Evolutionary conservation across 306 rosid species (phyloP).

Genomic region (Fragaria iinumae): DNA sequence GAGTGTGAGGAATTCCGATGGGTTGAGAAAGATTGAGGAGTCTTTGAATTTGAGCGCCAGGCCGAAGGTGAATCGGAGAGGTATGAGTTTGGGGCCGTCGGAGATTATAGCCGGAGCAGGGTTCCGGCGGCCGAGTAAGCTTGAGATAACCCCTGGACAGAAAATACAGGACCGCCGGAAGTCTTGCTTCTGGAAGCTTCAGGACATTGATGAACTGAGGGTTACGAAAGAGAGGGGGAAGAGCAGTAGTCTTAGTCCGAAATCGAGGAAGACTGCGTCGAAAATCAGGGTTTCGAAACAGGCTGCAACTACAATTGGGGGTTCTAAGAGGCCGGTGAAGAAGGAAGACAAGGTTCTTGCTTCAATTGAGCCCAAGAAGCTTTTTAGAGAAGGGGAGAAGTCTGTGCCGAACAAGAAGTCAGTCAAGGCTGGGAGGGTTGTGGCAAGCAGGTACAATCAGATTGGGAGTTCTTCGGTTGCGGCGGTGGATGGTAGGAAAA

Average conservation of each 20-base stretch:
- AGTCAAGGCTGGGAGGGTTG: slow-evolving; percentile 62
- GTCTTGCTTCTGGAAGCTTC: slow-evolving; percentile 74
- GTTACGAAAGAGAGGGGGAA: slow-evolving; percentile 46
- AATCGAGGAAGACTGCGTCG: slow-evolving; percentile 39
- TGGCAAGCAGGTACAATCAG: slow-evolving; percentile 75
- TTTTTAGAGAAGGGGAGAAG: slow-evolving; percentile 67
- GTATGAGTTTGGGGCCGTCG: slow-evolving; percentile 73
- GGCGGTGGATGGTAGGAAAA: slow-evolving; percentile 51
- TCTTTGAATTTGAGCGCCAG: slow-evolving; percentile 25
- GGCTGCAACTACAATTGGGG: slow-evolving; percentile 42
- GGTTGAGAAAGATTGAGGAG: slow-evolving; percentile 37
- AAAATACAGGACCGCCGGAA: slow-evolving; percentile 63
- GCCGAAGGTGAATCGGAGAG: slow-evolving; percentile 49
- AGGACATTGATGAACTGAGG: slow-evolving; percentile 49
- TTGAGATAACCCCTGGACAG: slow-evolving; percentile 50
- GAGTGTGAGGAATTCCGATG: slow-evolving; percentile 28
- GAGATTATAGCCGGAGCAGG: slow-evolving; percentile 54
- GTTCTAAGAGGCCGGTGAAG: slow-evolving; percentile 45
- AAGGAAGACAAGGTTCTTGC: slow-evolving; percentile 47
- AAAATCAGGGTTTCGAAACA: slow-evolving; percentile 43
- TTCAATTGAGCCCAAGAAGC: slow-evolving; percentile 65
- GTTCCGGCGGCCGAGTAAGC: slow-evolving; percentile 40
- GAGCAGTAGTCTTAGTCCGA: slow-evolving; percentile 52
- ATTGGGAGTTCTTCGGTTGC: slow-evolving; percentile 24
- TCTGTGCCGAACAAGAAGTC: slow-evolving; percentile 38